Percentiles rank a stretch among this genome's conserved stretches.
Evolutionary conservation across 176 grass and related monocot species (phyloP).

Genomic region (Secale cereale): DNA sequence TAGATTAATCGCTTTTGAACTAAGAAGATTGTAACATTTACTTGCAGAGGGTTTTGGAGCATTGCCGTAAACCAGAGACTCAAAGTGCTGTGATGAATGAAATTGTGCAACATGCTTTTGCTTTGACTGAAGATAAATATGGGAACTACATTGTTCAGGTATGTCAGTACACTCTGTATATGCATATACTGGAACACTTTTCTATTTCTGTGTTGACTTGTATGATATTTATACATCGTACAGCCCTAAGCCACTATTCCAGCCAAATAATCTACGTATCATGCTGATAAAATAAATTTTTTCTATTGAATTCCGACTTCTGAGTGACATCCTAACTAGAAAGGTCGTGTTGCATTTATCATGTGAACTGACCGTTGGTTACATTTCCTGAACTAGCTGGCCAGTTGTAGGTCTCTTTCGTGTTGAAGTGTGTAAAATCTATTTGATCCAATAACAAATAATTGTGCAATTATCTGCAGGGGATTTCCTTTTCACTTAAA

Average conservation of each 20-base stretch:
- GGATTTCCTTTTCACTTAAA: not conserved
- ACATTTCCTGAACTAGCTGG: not conserved
- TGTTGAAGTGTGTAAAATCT: not conserved
- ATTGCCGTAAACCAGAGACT: conserved; percentile 62
- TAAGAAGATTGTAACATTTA: not conserved
- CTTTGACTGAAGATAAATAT: conserved; percentile 76
- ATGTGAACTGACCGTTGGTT: not conserved
- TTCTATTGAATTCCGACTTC: not conserved
- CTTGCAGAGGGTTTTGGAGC: conserved; percentile 69
- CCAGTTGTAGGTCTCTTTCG: not conserved
- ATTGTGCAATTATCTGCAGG: not conserved
- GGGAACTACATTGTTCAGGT: conserved; percentile 92
- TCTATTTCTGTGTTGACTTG: not conserved
- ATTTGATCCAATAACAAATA: not conserved
- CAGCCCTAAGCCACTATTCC: not conserved
- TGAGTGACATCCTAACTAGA: not conserved
- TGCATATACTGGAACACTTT: not conserved
- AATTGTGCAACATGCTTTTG: conserved; percentile 52
- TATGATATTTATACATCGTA: not conserved
- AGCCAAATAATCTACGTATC: not conserved
- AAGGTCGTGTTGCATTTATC: not conserved
- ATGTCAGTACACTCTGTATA: conserved; percentile 11
- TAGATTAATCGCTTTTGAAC: not conserved
- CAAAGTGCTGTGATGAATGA: conserved; percentile 70
- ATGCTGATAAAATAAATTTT: not conserved